Base-by-base conservation (phyloP, 345 rosid species). In the Gossypium rotundifolium region DNA sequence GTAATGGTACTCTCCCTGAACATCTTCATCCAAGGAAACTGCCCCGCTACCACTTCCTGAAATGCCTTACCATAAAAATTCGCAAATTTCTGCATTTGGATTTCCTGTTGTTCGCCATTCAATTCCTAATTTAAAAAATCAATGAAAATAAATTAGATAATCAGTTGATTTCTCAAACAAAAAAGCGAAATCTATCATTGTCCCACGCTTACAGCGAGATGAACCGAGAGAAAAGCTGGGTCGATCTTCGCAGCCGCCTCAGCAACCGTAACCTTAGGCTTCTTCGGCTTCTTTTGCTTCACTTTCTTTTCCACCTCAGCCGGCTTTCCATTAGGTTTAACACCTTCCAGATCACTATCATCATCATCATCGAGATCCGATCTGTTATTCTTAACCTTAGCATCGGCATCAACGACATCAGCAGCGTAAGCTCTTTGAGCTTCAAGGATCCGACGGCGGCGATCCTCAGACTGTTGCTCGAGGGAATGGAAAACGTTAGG, bases 21-120 rank as follows among this genome's bases (percentile, higher is more conserved):
- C 83, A 84, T 78, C 78, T 87, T 90, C 78, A 87, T 73, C 92
- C 91, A 90, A 2, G 91, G 92, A 20, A 88, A 90, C 27, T 82
- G 91, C 22, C 88, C 87, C 11, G 89, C 83, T 8, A 82, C 78
- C 58, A 88, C 95, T 0, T 70, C 81, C 2, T 88, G 81, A 55
- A 90, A 85, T 16, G 90, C 87, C 80, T 86, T 84, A 40, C 95
- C 95, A 66, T 85, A 88, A 75, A 84, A 90, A 82, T 90, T 90
- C 25, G 92, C 90, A 81, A 90, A 85, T 79, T 88, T 79, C 87
- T 87, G 86, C 77, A 90, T 78, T 84, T 85, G 90, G 71, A 88
- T 87, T 54, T 88, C 92, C 33, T 83, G 91, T 54, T 85, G 87
- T 17, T 45, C 80, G 75, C 72, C 88, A 75, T 83, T 84, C 44